Evolutionary conservation across 139 green algal genomes (phyloP).

Genomic region (Dunaliella sp.): DNA sequence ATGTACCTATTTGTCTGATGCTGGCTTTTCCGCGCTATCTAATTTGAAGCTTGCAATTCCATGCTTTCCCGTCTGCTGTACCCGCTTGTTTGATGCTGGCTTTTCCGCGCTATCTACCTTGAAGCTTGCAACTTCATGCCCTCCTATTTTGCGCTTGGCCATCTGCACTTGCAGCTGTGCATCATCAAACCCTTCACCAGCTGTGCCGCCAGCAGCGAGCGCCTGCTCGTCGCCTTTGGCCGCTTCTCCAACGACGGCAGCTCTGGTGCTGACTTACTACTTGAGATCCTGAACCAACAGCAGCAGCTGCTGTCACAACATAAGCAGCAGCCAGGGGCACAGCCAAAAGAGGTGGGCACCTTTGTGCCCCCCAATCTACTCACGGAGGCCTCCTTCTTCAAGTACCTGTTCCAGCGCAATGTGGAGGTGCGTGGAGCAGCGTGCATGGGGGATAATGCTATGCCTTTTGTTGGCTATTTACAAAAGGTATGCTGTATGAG

Average conservation of each 20-base stretch:
- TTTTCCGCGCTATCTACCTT: no score
- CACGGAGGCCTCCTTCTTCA: background rate
- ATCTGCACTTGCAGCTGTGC: background rate
- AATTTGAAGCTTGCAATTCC: no score
- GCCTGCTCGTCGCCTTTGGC: slow-evolving; percentile 33
- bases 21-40: no score
- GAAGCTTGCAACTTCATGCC: no score
- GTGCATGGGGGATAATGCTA: no score
- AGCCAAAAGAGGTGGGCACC: background rate
- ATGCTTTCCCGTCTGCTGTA: no score
- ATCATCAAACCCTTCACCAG: slow-evolving; percentile 41
- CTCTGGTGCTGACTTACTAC: background rate
- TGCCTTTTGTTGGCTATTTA: no score
- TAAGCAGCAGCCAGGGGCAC: background rate
- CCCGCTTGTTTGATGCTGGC: no score
- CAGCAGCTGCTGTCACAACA: background rate
- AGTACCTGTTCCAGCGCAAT: background rate
- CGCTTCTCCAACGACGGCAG: background rate
- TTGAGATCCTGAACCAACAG: background rate
- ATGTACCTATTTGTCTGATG: no score
- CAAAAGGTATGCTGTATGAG: no score
- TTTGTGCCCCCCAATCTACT: background rate
- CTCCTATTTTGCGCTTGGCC: no score
- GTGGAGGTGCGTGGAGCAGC: no score
- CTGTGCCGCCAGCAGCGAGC: slow-evolving; percentile 24